A percentile compares a stretch with the other conserved stretches of the same genome.
Conservation (phyloP, 257 asterid genomes). For the Parsonsia alboflavescens region DNA sequence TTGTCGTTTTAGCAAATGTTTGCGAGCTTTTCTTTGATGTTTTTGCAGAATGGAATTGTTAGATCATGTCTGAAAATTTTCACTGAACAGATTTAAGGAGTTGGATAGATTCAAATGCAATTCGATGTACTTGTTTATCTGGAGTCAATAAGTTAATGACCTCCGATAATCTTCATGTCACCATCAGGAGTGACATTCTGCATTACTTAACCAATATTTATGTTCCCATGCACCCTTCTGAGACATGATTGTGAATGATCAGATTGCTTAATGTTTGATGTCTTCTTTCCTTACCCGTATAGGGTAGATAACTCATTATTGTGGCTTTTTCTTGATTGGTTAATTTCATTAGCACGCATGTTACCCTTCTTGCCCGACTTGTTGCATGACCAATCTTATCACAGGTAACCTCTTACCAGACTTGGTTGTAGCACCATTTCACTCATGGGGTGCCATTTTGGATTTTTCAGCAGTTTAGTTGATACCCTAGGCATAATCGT, state of each 20-base stretch:
- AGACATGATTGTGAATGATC: slow-evolving; percentile 10
- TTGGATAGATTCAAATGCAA: background rate
- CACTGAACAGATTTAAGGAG: background rate
- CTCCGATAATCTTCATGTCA: background rate
- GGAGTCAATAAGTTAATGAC: background rate
- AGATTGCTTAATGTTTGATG: background rate
- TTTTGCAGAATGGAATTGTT: background rate
- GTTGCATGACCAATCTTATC: background rate
- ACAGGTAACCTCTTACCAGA: background rate
- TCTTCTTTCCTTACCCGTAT: background rate
- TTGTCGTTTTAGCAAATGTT: background rate
- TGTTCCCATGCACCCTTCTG: slow-evolving; percentile 10
- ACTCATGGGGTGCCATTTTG: background rate
- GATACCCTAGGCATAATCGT: background rate
- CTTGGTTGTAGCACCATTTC: background rate
- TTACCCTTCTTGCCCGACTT: background rate
- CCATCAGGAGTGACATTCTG: background rate
- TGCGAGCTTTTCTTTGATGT: too few species aligned
- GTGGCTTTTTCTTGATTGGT: background rate
- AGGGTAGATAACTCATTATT: background rate
- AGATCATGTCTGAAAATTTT: background rate
- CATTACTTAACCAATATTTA: background rate
- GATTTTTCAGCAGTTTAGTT: background rate
- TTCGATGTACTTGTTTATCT: background rate
- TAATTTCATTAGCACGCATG: background rate